phyloP scores from a whole-genome alignment of 805 yeast genomes.

The Yamadazyma laniorum region DNA sequence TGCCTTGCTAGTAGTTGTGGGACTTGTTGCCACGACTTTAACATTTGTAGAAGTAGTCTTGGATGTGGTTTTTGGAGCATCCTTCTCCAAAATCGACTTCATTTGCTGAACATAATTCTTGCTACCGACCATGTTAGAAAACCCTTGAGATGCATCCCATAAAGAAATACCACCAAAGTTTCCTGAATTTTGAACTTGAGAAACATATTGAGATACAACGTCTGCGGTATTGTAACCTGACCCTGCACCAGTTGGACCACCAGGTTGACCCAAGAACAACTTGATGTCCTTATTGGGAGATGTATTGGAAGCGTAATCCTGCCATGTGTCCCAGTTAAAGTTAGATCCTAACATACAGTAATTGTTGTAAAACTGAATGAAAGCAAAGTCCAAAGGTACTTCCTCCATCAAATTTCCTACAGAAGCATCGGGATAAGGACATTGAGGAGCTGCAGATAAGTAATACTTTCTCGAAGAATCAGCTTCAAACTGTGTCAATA shows the following conservation, averaged over 20 bases:
- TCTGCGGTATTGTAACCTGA: conserved; percentile 28
- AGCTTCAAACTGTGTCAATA: conserved; percentile 20
- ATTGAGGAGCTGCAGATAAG: conserved; percentile 40
- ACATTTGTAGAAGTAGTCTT: conserved; percentile 6
- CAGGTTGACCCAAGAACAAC: conserved; percentile 38
- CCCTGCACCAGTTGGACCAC: conserved; percentile 29
- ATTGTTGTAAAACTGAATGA: conserved; percentile 42
- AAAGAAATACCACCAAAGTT: conserved; percentile 70
- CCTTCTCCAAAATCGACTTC: conserved; percentile 35
- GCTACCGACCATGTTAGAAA: conserved; percentile 22
- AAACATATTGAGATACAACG: conserved; percentile 19
- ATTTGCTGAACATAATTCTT: conserved; percentile 31
- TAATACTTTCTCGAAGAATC: conserved; percentile 31
- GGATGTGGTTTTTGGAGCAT: conserved; percentile 1
- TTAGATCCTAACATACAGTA: conserved; percentile 25
- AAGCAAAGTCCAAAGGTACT: conserved; percentile 32
- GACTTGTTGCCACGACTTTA: background rate
- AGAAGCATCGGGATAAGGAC: conserved; percentile 39
- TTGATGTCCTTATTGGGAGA: conserved; percentile 33
- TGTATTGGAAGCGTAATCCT: conserved; percentile 24
- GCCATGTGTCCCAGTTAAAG: conserved; percentile 40
- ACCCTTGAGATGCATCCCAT: conserved; percentile 77
- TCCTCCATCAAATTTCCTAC: conserved; percentile 27
- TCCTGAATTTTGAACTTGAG: conserved; percentile 18
- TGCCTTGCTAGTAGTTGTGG: background rate